Conservation (phyloP, 352 stramenopile genomes). For the Phytophthora tubulina region DNA sequence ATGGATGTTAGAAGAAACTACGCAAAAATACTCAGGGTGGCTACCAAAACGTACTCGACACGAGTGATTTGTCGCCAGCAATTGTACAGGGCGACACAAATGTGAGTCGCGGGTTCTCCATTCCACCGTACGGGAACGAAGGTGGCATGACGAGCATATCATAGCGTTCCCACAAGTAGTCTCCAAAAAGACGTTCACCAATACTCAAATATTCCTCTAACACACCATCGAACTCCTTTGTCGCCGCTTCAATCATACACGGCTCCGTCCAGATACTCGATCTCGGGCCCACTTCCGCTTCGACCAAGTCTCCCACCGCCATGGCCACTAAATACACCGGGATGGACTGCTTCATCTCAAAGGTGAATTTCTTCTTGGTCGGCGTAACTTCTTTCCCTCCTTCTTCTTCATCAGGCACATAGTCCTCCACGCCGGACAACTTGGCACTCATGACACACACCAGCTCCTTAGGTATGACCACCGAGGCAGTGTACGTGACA, state of each 20-base stretch:
- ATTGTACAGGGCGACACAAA: slow-evolving; percentile 86
- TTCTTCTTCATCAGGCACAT: slow-evolving; percentile 28
- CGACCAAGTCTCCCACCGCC: slow-evolving; percentile 81
- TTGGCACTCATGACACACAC: slow-evolving; percentile 92
- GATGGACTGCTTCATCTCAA: slow-evolving; percentile 87
- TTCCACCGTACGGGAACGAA: slow-evolving; percentile 97
- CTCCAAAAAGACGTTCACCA: slow-evolving; percentile 79
- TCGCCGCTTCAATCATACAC: slow-evolving; percentile 80
- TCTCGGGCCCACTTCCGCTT: slow-evolving; percentile 67
- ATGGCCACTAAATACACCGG: slow-evolving; percentile 89
- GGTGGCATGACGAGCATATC: slow-evolving; percentile 88
- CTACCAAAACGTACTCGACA: slow-evolving; percentile 56
- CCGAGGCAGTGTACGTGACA: slow-evolving; percentile 94
- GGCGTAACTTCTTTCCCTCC: slow-evolving; percentile 10
- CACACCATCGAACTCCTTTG: slow-evolving; percentile 78
- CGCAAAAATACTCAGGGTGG: neutral
- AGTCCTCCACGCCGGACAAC: slow-evolving; percentile 38
- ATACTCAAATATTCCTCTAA: slow-evolving; percentile 79
- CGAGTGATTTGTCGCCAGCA: slow-evolving; percentile 81
- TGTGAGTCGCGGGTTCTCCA: slow-evolving; percentile 96
- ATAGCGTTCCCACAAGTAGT: slow-evolving; percentile 89
- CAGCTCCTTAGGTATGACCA: slow-evolving; percentile 93
- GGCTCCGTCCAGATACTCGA: slow-evolving; percentile 87
- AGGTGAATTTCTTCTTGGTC: slow-evolving; percentile 59
- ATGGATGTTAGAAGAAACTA: neutral